Conservation (phyloP, 2,329 filamentous ascomycete genomes). For the Aspergillus tamarii region DNA sequence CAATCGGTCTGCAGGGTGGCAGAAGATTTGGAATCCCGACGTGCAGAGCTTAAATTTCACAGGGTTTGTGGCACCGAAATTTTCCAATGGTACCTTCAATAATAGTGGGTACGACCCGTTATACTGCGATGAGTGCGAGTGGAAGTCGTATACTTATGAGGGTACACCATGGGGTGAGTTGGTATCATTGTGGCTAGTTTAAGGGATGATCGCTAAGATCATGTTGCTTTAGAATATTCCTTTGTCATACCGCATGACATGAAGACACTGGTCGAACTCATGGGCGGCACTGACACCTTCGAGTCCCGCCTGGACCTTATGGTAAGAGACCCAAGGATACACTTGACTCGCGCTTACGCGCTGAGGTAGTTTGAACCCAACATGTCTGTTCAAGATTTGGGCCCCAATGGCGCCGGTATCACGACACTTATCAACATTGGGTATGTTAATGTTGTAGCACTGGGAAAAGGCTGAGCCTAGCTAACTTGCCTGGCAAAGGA, state of each 20-base stretch:
- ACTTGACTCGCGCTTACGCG: neutral
- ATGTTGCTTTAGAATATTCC: constrained; percentile 52
- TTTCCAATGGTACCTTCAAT: constrained; percentile 53
- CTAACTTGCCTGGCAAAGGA: constrained; percentile 44
- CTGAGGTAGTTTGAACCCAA: constrained; percentile 47
- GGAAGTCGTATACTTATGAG: constrained; percentile 64
- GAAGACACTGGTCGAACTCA: constrained; percentile 54
- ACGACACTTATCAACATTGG: constrained; percentile 61
- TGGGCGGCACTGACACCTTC: constrained; percentile 60
- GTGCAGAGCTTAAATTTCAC: constrained; percentile 62
- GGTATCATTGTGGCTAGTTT: neutral
- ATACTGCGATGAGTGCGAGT: constrained; percentile 67
- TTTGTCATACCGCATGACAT: constrained; percentile 71
- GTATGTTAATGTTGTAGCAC: constrained; percentile 13
- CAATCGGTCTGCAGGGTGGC: constrained; percentile 68
- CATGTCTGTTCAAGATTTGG: constrained; percentile 32
- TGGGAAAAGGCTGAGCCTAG: neutral
- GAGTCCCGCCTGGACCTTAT: constrained; percentile 62
- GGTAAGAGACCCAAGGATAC: constrained; percentile 21
- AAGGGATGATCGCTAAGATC: neutral
- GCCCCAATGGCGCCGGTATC: constrained; percentile 36
- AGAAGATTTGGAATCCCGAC: constrained; percentile 68
- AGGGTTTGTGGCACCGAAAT: constrained; percentile 59
- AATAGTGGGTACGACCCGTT: constrained; percentile 51
- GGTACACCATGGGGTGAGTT: constrained; percentile 58